phyloP scores from a whole-genome alignment of 1,284 basidiomycete species.

The Puccinia sorghi region DNA sequence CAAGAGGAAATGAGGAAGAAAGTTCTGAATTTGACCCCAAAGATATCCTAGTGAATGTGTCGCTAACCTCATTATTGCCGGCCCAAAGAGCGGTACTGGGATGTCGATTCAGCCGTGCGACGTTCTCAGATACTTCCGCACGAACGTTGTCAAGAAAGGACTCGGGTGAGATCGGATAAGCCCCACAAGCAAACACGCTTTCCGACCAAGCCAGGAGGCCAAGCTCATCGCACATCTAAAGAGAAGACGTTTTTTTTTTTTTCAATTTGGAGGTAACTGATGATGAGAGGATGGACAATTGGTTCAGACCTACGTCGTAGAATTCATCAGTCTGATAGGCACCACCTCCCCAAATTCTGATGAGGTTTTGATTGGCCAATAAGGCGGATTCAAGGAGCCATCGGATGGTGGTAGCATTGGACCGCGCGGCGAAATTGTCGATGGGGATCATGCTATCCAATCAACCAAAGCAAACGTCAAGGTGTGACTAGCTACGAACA shows the following conservation, averaged over 20 bases:
- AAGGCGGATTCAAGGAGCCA: constrained; percentile 53
- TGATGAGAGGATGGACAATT: background rate
- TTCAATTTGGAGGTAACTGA: constrained; percentile 54
- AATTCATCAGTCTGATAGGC: constrained; percentile 53
- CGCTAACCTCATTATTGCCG: constrained; percentile 64
- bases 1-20: background rate
- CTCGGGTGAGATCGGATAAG: constrained; percentile 53
- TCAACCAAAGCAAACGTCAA: background rate
- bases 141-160: constrained; percentile 64
- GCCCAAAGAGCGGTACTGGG: constrained; percentile 68
- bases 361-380: constrained; percentile 52
- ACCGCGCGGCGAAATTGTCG: constrained; percentile 31
- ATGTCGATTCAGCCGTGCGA: constrained; percentile 65
- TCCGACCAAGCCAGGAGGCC: constrained; percentile 70
- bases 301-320: constrained; percentile 46
- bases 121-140: constrained; percentile 66
- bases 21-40: constrained; percentile 55
- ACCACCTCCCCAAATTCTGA: constrained; percentile 56
- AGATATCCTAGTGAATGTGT: constrained; percentile 65
- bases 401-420: constrained; percentile 47
- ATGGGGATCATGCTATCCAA: constrained; percentile 40
- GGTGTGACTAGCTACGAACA: background rate
- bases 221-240: constrained; percentile 65
- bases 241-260: background rate
- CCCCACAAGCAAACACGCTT: constrained; percentile 56